A percentile compares a stretch with the other conserved stretches of the same genome.
Conservation (phyloP, 192 early-diverging fungal species). For the Obelidium mucronatum region DNA sequence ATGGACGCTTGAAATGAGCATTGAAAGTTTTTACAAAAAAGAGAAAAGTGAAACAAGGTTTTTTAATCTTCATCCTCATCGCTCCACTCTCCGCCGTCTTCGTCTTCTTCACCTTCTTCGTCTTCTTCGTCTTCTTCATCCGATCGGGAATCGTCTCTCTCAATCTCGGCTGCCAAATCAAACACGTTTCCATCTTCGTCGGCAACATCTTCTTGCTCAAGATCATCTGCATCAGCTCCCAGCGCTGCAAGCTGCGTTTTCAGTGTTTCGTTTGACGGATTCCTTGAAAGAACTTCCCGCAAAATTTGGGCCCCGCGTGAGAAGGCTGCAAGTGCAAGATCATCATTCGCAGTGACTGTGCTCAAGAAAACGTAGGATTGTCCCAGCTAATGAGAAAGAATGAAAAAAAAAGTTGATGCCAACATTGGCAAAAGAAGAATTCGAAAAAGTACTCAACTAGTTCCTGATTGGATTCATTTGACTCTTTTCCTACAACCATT, state of each 20-base stretch:
- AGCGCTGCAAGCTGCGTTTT: slow-evolving; percentile 9
- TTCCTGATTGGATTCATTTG: slow-evolving; percentile 24
- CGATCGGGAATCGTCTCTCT: neutral
- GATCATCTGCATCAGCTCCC: slow-evolving; percentile 9
- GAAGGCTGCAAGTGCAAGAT: slow-evolving; percentile 13
- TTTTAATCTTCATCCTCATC: too few relatives aligned
- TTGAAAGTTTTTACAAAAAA: too few relatives aligned
- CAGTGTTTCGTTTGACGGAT: neutral
- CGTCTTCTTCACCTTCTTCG: neutral
- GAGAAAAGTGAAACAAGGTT: too few relatives aligned
- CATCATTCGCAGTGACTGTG: slow-evolving; percentile 24
- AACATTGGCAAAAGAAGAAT: too few relatives aligned
- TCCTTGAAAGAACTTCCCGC: neutral
- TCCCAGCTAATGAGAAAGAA: slow-evolving; percentile 11
- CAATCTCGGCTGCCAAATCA: slow-evolving; percentile 25
- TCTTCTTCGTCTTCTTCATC: slow-evolving; percentile 7
- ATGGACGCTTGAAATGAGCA: neutral
- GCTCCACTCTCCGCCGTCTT: neutral
- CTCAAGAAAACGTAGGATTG: slow-evolving; percentile 26
- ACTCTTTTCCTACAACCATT: slow-evolving; percentile 14
- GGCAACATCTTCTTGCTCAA: neutral
- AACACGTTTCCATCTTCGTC: slow-evolving; percentile 26
- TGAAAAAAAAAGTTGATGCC: neutral
- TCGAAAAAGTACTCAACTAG: neutral
- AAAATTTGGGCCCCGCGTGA: neutral